These are phyloP conservation scores for Candida parachauliodes DNA, from an alignment of 805 yeast species.

Conservation along the genomic window DNA sequence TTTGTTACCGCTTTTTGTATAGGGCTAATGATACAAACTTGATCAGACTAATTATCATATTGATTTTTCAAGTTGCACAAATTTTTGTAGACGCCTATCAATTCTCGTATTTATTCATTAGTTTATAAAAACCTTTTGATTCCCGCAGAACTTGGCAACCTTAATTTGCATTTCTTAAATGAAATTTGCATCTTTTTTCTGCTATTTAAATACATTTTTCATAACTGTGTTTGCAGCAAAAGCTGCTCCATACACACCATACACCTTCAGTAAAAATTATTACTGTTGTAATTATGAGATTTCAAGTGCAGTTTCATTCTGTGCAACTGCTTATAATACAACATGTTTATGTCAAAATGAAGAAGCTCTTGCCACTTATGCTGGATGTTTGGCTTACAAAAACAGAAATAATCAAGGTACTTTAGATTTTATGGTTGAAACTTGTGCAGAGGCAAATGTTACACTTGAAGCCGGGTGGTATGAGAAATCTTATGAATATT, in stretches of 20 bases:
- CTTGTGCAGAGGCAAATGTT: background rate
- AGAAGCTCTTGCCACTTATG: slow-evolving; percentile 26
- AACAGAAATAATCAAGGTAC: background rate
- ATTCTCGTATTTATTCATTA: too few species aligned
- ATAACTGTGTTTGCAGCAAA: background rate
- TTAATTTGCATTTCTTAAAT: too few species aligned
- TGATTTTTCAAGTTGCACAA: too few species aligned
- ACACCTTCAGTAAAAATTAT: background rate
- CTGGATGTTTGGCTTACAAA: slow-evolving; percentile 22
- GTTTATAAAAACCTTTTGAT: too few species aligned
- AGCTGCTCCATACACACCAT: slow-evolving; percentile 2
- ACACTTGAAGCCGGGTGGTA: slow-evolving; percentile 2
- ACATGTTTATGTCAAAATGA: slow-evolving; percentile 23
- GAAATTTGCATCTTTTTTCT: too few species aligned
- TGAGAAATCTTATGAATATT: background rate
- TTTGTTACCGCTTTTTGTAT: too few species aligned
- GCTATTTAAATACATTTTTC: background rate
- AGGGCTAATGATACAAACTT: too few species aligned
- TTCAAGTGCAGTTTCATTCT: slow-evolving; percentile 4
- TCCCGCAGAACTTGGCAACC: too few species aligned
- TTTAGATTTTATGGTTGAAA: background rate
- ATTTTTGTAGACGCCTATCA: too few species aligned
- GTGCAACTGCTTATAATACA: slow-evolving; percentile 1
- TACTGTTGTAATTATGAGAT: slow-evolving; percentile 7
- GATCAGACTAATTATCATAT: too few species aligned